phyloP scores from a whole-genome alignment of 2,329 filamentous ascomycete genomes.

The Colletotrichum echinochloae region DNA sequence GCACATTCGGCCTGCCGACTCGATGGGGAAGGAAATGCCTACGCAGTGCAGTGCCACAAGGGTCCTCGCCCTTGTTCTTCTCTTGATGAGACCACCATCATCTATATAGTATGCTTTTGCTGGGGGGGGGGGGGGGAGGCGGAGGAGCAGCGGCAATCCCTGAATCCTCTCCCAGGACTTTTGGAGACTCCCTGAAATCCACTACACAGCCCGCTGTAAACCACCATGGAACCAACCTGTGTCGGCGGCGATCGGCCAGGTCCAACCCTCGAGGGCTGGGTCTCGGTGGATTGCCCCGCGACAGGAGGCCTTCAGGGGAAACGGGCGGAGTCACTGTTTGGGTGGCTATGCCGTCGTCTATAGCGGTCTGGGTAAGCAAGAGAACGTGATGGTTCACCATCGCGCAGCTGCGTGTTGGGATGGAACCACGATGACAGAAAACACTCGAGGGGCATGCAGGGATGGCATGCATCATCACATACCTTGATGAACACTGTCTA shows the following conservation, averaged over 20 bases:
- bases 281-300: too few relatives aligned
- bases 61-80: not conserved
- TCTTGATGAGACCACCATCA: not conserved
- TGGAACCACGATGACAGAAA: not conserved
- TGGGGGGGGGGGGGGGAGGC: too few relatives aligned
- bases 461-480: too few relatives aligned
- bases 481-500: not conserved
- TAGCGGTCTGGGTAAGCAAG: too few relatives aligned
- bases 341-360: not conserved
- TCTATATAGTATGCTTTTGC: too few relatives aligned
- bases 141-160: slow-evolving; percentile 9
- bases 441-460: not conserved
- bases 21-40: not conserved
- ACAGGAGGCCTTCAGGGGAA: not conserved
- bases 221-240: too few relatives aligned
- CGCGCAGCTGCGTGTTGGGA: too few relatives aligned
- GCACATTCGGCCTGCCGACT: not conserved
- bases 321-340: too few relatives aligned
- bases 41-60: not conserved
- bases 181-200: not conserved
- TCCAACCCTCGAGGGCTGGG: too few relatives aligned
- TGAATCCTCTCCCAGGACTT: not conserved
- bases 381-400: not conserved
- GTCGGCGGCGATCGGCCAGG: too few relatives aligned
- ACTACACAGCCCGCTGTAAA: slow-evolving; percentile 21